These are phyloP conservation scores for Kwoniella bestiolae DNA, from an alignment of 768 basidiomycete genomes.

Conservation along the genomic window DNA sequence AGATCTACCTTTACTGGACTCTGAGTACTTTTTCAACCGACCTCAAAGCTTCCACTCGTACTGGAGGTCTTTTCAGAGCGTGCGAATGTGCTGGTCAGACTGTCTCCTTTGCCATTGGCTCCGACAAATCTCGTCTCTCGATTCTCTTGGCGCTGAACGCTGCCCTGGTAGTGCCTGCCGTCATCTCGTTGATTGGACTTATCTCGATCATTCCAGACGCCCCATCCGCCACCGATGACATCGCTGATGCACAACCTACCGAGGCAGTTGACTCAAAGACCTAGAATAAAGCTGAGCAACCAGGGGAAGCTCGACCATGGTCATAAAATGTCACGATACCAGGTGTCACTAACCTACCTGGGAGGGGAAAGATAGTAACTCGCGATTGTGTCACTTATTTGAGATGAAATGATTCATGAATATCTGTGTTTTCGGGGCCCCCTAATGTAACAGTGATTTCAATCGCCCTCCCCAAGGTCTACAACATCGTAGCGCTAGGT, in stretches of 20 bases:
- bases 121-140: background rate
- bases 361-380: too few species aligned
- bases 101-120: constrained; percentile 34
- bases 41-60: constrained; percentile 27
- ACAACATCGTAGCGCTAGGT: too few species aligned
- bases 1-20: constrained; percentile 40
- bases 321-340: too few species aligned
- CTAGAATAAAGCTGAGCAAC: too few species aligned
- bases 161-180: background rate
- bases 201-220: background rate
- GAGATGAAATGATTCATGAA: too few species aligned
- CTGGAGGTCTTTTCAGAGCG: constrained; percentile 36
- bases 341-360: too few species aligned
- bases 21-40: constrained; percentile 35
- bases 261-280: background rate
- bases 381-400: too few species aligned
- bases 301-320: too few species aligned
- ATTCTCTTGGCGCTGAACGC: background rate
- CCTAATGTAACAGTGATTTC: too few species aligned
- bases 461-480: too few species aligned
- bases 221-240: background rate
- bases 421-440: too few species aligned
- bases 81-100: constrained; percentile 38
- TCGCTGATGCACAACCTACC: background rate
- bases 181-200: background rate